Conservation (phyloP, 768 basidiomycete species). For the Boletus coccyginus region DNA sequence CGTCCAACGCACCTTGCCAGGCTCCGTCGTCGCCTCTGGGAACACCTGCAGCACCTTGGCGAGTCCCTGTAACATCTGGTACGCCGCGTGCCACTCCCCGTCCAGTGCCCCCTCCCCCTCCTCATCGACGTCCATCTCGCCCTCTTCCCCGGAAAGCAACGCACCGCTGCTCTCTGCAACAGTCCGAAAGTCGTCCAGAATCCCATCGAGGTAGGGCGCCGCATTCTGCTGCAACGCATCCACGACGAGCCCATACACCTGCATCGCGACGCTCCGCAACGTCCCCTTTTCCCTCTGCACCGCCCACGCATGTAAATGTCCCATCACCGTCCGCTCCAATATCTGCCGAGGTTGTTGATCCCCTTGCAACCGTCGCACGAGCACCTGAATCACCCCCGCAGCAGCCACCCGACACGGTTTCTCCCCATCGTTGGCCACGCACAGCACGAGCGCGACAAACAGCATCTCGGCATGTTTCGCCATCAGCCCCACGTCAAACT, state of each 20-base stretch:
- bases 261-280: constrained; percentile 70
- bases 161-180: constrained; percentile 14
- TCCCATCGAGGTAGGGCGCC: constrained; percentile 41
- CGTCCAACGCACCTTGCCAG: constrained; percentile 58
- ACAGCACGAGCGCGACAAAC: constrained; percentile 90
- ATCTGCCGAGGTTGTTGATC: constrained; percentile 42
- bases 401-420: constrained; percentile 88
- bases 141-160: constrained; percentile 11
- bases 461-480: constrained; percentile 83
- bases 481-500: constrained; percentile 75
- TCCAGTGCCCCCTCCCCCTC: constrained; percentile 51
- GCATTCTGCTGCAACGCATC: constrained; percentile 58
- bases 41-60: constrained; percentile 60
- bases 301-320: constrained; percentile 80
- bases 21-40: constrained; percentile 45
- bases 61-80: constrained; percentile 70
- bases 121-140: constrained; percentile 46
- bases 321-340: constrained; percentile 53
- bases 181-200: constrained; percentile 56
- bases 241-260: constrained; percentile 79
- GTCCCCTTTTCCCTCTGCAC: constrained; percentile 55
- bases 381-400: constrained; percentile 72
- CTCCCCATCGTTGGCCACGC: constrained; percentile 91
- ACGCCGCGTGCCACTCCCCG: constrained; percentile 77
- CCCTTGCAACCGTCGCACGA: constrained; percentile 68